These are phyloP conservation scores for Globisporangium nagaii DNA, from an alignment of 352 stramenopile genomes.

Conservation along the genomic window DNA sequence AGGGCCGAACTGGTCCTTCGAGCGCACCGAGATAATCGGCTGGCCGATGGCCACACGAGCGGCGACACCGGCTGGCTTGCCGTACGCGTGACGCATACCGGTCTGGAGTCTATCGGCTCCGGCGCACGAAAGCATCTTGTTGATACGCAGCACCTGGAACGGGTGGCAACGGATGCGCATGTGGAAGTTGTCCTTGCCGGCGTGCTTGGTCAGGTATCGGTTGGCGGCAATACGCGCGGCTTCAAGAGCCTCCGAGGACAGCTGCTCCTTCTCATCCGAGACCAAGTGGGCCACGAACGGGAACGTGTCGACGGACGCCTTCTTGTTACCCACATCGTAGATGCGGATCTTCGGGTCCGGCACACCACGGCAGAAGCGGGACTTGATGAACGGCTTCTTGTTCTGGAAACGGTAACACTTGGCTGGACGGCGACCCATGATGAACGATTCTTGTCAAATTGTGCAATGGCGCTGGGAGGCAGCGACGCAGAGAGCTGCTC, in stretches of 20 bases:
- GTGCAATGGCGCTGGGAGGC: not conserved
- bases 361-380: slow-evolving; percentile 99
- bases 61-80: slow-evolving; percentile 97
- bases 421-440: slow-evolving; percentile 84
- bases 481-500: not conserved
- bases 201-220: slow-evolving; percentile 98
- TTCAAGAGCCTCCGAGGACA: slow-evolving; percentile 97
- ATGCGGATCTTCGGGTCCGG: slow-evolving; percentile 97
- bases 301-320: slow-evolving; percentile 97
- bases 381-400: slow-evolving; percentile 99
- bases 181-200: slow-evolving; percentile 99
- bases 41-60: slow-evolving; percentile 98
- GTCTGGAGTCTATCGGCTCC: slow-evolving; percentile 97
- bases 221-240: slow-evolving; percentile 98
- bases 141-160: slow-evolving; percentile 99
- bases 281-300: slow-evolving; percentile 97
- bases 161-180: slow-evolving; percentile 98
- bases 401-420: slow-evolving; percentile 99
- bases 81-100: slow-evolving; percentile 99
- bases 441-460: slow-evolving; percentile 14
- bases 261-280: slow-evolving; percentile 91
- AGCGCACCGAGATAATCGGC: slow-evolving; percentile 96
- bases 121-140: slow-evolving; percentile 99
- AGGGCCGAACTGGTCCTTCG: slow-evolving; percentile 93
- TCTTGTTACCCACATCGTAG: slow-evolving; percentile 99